Evolutionary conservation across 148 eudicot genomes (phyloP).

Genomic region (Chenopodium formosanum): DNA sequence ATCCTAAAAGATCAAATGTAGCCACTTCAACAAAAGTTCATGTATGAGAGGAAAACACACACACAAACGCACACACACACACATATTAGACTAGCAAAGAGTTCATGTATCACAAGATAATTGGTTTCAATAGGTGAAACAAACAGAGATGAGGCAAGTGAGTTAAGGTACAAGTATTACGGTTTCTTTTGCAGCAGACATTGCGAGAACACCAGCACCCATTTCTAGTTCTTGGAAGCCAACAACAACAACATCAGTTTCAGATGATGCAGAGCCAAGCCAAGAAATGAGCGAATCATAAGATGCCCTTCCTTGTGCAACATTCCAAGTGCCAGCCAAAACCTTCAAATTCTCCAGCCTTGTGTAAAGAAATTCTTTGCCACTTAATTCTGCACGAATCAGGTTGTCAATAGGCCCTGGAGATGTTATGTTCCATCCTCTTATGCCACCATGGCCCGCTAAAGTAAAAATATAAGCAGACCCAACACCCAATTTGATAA

Average conservation of each 20-base stretch:
- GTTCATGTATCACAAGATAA: not conserved
- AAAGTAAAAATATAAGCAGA: conserved; percentile 68
- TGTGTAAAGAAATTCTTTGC: conserved; percentile 77
- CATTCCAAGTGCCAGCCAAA: conserved; percentile 97
- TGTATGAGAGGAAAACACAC: not conserved
- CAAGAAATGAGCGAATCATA: conserved; percentile 85
- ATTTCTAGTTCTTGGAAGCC: conserved; percentile 98
- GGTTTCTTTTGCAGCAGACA: conserved; percentile 99
- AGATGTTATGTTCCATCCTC: conserved; percentile 85
- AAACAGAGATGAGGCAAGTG: not conserved
- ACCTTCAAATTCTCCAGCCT: conserved; percentile 71
- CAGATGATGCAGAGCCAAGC: conserved; percentile 76
- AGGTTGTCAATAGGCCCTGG: conserved; percentile 79
- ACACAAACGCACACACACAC: not conserved
- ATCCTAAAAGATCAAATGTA: not conserved
- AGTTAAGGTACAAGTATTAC: conserved; percentile 40
- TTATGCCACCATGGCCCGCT: conserved; percentile 91
- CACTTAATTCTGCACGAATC: conserved; percentile 65
- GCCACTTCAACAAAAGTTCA: not conserved
- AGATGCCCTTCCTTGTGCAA: conserved; percentile 86
- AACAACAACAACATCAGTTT: conserved; percentile 70
- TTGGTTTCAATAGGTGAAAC: not conserved
- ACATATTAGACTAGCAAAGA: not conserved
- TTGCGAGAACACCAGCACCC: conserved; percentile 98
- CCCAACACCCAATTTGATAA: conserved; percentile 70